Conservation (phyloP, 2,329 filamentous ascomycete species). For the Rhytidhysteron rufulum region DNA sequence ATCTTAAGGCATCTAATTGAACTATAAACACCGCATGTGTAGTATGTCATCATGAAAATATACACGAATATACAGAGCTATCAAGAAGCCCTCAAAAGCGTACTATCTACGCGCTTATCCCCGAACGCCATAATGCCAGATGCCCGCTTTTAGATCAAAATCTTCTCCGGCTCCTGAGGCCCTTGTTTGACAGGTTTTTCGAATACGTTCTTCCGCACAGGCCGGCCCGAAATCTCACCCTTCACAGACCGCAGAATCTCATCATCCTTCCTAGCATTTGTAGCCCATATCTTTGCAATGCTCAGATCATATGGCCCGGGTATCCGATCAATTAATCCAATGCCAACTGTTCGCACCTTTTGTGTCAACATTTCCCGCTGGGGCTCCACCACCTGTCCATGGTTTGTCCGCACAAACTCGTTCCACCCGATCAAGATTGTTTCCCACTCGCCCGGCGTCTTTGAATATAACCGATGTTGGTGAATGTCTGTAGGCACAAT, state of each 20-base stretch:
- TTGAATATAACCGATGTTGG: slow-evolving; percentile 82
- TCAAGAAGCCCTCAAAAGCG: no score
- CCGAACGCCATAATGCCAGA: no score
- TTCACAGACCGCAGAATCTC: slow-evolving; percentile 24
- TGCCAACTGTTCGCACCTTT: slow-evolving; percentile 78
- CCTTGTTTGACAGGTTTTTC: not conserved
- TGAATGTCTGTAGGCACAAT: slow-evolving; percentile 94
- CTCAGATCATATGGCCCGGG: slow-evolving; percentile 85
- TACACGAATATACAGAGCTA: no score
- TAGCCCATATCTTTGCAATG: slow-evolving; percentile 86
- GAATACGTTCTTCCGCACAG: slow-evolving; percentile 8
- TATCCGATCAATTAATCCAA: slow-evolving; percentile 84
- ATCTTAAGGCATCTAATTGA: no score
- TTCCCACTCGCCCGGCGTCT: slow-evolving; percentile 83
- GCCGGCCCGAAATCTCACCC: slow-evolving; percentile 22
- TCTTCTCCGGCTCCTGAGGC: slow-evolving; percentile 3
- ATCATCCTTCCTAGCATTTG: slow-evolving; percentile 56
- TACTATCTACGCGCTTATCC: no score
- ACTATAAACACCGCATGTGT: no score
- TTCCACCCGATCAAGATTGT: slow-evolving; percentile 87
- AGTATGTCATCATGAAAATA: no score
- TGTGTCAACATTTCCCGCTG: slow-evolving; percentile 85
- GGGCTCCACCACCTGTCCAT: slow-evolving; percentile 87
- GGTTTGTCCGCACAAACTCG: slow-evolving; percentile 92
- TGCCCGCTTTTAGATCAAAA: not conserved